Evolutionary conservation across 805 yeast species (phyloP), one percentile per base, ranked within the genome.

Genomic region (Brettanomyces custersianus): DNA sequence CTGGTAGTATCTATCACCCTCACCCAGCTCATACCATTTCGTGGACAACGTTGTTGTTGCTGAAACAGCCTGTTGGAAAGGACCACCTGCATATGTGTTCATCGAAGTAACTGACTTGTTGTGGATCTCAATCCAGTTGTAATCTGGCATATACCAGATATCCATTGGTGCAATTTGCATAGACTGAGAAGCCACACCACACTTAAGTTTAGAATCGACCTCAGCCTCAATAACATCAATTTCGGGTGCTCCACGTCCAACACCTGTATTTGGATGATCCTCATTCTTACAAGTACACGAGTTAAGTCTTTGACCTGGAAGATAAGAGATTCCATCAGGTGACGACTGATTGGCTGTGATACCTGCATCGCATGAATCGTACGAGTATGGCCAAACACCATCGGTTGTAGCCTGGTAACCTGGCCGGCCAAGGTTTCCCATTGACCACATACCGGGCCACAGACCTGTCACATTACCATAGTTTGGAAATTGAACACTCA

Each of bases 371-470:
- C 96, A 88, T 3, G 74, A 56, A 24, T 80, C 80, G 55, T 88
- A 88, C 2, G 90, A 67, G 51, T 87, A 88, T 4, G 97, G 96
- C 97, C 97, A 88, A 20, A 83, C 80, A 40, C 96, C 96, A 19
- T 88, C 94, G 3, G 95, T 76, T 4, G 90, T 67, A 5, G 94
- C 85, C 63, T 75, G 60, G 53, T 74, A 88, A 9, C 97, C 97
- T 0, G 96, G 94, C 48, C 96, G 74, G 20, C 82, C 97, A 45
- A 88, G 66, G 52, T 88, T 88, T 31, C 96, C 96, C 76, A 88
- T 67, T 4, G 95, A 72, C 96, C 96, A 88, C 39, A 85, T 48
- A 67, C 96, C 97, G 1, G 97, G 96, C 97, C 97, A 88, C 44
- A 88, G 63, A 16, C 97, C 97, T 4, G 80, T 65, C 21, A 79